These are phyloP conservation scores for Cyberlindnera suaveolens DNA, from an alignment of 805 yeast species.

Conservation along the genomic window DNA sequence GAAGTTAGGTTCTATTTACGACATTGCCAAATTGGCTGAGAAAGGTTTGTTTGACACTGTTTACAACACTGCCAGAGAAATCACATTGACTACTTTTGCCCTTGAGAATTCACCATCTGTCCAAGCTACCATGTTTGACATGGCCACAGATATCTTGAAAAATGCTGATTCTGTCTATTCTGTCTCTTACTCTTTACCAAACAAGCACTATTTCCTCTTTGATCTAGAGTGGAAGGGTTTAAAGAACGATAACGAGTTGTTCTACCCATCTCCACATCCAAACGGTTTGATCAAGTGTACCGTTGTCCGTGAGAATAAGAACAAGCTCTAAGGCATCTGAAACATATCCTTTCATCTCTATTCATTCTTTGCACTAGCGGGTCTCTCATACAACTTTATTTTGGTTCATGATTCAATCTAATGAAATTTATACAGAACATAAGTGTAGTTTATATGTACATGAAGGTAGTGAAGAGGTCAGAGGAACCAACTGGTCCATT, in stretches of 20 bases:
- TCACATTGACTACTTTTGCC: constrained; percentile 76
- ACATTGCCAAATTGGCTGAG: constrained; percentile 46
- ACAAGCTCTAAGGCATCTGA: constrained; percentile 39
- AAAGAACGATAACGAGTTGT: constrained; percentile 72
- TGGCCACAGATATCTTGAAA: constrained; percentile 67
- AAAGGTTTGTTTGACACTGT: constrained; percentile 60
- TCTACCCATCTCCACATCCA: constrained; percentile 89
- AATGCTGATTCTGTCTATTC: constrained; percentile 48
- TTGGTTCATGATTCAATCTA: background rate
- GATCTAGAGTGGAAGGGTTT: constrained; percentile 83
- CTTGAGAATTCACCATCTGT: constrained; percentile 87
- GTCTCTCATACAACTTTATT: background rate
- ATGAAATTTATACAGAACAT: background rate
- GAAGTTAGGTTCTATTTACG: constrained; percentile 42
- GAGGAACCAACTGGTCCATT: constrained; percentile 58
- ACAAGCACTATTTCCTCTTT: constrained; percentile 83
- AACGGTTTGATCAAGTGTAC: constrained; percentile 87
- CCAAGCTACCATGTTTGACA: constrained; percentile 95
- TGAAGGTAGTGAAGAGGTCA: constrained; percentile 18
- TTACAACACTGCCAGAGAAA: constrained; percentile 54
- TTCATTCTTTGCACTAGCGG: no score
- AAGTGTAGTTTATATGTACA: background rate
- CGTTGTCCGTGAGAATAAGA: constrained; percentile 60
- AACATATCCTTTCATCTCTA: no score
- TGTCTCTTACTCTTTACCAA: constrained; percentile 77